Base-by-base conservation (phyloP, 306 rosid species). In the Calophaca sinica region DNA sequence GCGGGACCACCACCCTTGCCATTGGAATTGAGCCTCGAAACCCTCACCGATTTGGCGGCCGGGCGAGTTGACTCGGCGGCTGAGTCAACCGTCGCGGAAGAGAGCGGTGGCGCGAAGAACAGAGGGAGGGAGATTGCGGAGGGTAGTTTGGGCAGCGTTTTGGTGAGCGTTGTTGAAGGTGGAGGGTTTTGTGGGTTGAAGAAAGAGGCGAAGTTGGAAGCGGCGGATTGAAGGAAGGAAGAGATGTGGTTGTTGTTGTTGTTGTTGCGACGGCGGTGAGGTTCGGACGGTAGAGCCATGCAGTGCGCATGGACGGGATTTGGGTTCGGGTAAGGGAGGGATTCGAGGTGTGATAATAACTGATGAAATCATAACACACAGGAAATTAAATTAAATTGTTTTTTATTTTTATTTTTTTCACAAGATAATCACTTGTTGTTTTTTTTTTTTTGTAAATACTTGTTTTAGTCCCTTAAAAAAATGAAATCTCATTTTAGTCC, bases 1-100 rank as follows among this genome's bases (percentile, higher is more conserved):
- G 98, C 99, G 2, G 99, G 99, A 20, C 99, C 96, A 7, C 88
- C 85, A 3, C 80, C 66, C 65, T 84, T 87, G 15, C 75, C 82
- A 60, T 81, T 75, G 2, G 89, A 76, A 63, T 78, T 85, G 45
- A 84, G 77, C 7, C 84, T 69, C 7, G 89, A 31, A 14, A 96
- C 79, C 70, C 92, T 82, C 8, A 90, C 85, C 31, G 92, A 83
- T 51, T 89, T 87, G 36, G 90, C 48, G n/a, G 90, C 63, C 53
- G 86, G 32, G 26, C 70, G 88, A 58, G 85, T 6, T 26, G 88
- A 69, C 35, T 86, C 83, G 38, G 82, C 1, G 52, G 84, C 1
- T 13, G 86, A 80, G 11, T 83, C 78, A 10, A 74, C 7, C 6
- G 73, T 29, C 2, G 75, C 65, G 10, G 78, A 2, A 9, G 73